A percentile compares a stretch with the other conserved stretches of the same genome.
Conservation (phyloP, 73 alveolate genomes). For the Stentor roeselii region DNA sequence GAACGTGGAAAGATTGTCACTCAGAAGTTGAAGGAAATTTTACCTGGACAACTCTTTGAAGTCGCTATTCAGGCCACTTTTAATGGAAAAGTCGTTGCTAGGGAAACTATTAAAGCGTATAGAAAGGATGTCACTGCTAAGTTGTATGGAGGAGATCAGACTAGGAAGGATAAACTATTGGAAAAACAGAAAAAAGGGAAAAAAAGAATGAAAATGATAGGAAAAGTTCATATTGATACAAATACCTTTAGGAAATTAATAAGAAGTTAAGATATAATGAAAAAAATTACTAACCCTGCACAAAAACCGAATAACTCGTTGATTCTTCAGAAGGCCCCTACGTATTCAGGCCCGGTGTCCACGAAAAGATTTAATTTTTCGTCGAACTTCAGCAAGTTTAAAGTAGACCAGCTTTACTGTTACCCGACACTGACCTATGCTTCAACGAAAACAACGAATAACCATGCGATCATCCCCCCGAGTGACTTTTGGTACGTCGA, state of each 20-base stretch:
- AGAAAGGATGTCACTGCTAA: slow-evolving; percentile 72
- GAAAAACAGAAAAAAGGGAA: slow-evolving; percentile 82
- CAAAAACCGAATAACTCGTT: background rate
- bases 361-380: background rate
- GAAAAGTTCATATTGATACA: slow-evolving; percentile 53
- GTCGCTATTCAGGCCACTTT: slow-evolving; percentile 80
- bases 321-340: background rate
- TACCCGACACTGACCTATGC: background rate
- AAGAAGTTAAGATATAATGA: slow-evolving; percentile 48
- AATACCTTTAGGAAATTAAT: slow-evolving; percentile 39
- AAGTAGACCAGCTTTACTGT: background rate
- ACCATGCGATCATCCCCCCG: background rate
- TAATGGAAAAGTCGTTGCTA: slow-evolving; percentile 86
- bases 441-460: background rate
- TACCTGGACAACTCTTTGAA: slow-evolving; percentile 70
- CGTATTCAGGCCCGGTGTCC: background rate
- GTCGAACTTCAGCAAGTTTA: background rate
- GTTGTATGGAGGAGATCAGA: slow-evolving; percentile 87
- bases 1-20: slow-evolving; percentile 54
- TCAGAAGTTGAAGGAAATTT: slow-evolving; percentile 51
- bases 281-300: too few species aligned
- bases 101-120: slow-evolving; percentile 50
- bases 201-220: slow-evolving; percentile 65
- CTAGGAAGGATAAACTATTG: slow-evolving; percentile 79
- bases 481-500: background rate